phyloP scores from a whole-genome alignment of 2,329 filamentous ascomycete genomes.

The Sarocladium kiliense region DNA sequence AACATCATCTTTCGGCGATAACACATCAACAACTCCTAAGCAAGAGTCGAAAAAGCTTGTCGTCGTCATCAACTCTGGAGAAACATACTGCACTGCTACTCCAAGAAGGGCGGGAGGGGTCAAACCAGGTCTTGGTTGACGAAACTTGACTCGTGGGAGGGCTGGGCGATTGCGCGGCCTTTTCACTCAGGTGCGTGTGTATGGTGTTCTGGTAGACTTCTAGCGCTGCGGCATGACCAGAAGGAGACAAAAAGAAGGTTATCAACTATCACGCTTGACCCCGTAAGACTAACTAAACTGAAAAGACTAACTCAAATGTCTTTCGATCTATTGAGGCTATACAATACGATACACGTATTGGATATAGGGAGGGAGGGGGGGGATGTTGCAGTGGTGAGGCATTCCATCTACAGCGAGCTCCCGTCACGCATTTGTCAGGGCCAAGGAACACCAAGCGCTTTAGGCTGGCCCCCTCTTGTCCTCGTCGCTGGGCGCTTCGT shows the following conservation, averaged over 20 bases:
- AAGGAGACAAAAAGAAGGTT: not conserved
- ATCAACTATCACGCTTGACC: not conserved
- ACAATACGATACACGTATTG: not conserved
- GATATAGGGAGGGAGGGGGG: not conserved
- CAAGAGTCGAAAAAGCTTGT: not conserved
- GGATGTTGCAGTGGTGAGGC: not conserved
- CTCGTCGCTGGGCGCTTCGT: not conserved
- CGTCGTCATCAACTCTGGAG: not conserved
- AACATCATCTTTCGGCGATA: not conserved
- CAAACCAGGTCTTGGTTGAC: not conserved
- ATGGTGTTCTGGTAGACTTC: not conserved
- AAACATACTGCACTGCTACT: too few species aligned
- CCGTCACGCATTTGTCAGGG: constrained; percentile 9
- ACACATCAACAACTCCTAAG: too few species aligned
- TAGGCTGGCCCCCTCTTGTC: not conserved
- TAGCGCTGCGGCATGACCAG: not conserved
- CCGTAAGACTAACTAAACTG: not conserved
- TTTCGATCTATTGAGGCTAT: not conserved
- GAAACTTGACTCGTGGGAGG: not conserved
- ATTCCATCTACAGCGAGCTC: not conserved
- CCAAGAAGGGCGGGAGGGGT: not conserved
- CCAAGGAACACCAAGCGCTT: not conserved
- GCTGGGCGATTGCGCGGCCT: not conserved
- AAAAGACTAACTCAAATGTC: not conserved
- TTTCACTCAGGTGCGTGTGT: not conserved